phyloP scores from a whole-genome alignment of 306 rosid genomes.

The Canavalia ensiformis region DNA sequence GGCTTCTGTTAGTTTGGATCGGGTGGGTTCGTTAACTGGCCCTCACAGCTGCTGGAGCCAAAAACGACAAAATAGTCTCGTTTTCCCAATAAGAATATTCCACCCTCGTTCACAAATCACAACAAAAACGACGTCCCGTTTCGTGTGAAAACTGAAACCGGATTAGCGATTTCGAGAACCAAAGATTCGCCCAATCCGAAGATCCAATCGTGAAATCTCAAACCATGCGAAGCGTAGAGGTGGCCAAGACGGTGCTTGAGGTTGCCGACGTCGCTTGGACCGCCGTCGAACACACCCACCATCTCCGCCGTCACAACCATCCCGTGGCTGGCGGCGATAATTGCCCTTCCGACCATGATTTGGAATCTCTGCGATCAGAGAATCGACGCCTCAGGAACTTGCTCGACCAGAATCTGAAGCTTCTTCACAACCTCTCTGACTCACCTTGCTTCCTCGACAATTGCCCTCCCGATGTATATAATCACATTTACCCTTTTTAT shows the following conservation, averaged over 20 bases:
- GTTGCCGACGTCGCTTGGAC: slow-evolving; percentile 94
- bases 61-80: slow-evolving; percentile 5
- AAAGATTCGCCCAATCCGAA: slow-evolving; percentile 14
- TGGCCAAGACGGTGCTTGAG: slow-evolving; percentile 93
- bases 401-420: slow-evolving; percentile 78
- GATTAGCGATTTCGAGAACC: slow-evolving; percentile 7
- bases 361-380: slow-evolving; percentile 74
- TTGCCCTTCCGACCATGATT: slow-evolving; percentile 49
- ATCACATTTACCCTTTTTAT: slow-evolving; percentile 9
- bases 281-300: slow-evolving; percentile 77
- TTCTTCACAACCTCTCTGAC: slow-evolving; percentile 73
- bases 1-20: too few relatives aligned
- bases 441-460: slow-evolving; percentile 66
- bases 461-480: slow-evolving; percentile 85
- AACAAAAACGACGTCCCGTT: slow-evolving; percentile 4
- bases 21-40: too few relatives aligned
- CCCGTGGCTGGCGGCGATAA: slow-evolving; percentile 33
- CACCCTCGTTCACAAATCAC: not conserved
- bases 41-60: too few relatives aligned
- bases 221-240: slow-evolving; percentile 71
- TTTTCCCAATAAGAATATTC: not conserved
- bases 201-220: not conserved
- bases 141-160: not conserved
- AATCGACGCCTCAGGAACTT: slow-evolving; percentile 76
- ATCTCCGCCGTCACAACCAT: slow-evolving; percentile 52